Evolutionary conservation across 2,329 filamentous ascomycete species (phyloP), one percentile per base, ranked within the genome.

Genomic region (Orbilia oligospora): DNA sequence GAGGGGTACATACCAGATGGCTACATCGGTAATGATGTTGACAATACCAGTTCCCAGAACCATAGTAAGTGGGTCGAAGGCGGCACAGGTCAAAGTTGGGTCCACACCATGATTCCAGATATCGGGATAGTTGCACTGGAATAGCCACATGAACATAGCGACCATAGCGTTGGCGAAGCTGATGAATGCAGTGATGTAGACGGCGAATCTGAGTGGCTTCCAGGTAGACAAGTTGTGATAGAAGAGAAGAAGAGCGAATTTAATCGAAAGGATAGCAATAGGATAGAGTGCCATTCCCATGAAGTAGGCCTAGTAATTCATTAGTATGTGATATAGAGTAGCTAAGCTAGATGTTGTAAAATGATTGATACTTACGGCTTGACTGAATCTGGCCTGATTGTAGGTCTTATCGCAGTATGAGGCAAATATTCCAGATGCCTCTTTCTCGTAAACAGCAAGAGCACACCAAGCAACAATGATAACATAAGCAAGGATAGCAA

Each of bases 21-120:
- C 61, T 36, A 79, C 76, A 75, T 79, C 76, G 9, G 76, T 79
- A 51, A 79, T 49, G 63, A 79, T 75, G 65, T 79, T 79, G 51
- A 79, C 44, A 38, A 55, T 36, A 46, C 76, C 76, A 48, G 76
- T 73, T 56, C 48, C 55, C 58, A 79, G 20, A 61, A 79, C 64
- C 65, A 79, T 33, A n/a, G 66, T 30, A 27, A 61, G 44, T 36
- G 55, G 68, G 20, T 56, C 51, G 53, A 69, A 56, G 24, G 63
- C 61, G 27, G 44, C 53, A 56, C 75, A 78, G 16, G 53, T 64
- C 53, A 71, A 67, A 51, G 67, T 78, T 56, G 68, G 75, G 48
- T 78, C 75, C 51, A 78, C 68, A 65, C 61, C 58, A 55, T 78
- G 75, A 46, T 72, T 68, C 75, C 75, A 78, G 41, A 78, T 55